Percentiles rank a stretch among this genome's conserved stretches.
These are phyloP conservation scores for Fistulinella prunicolor DNA, from an alignment of 768 basidiomycete species.

Conservation along the genomic window DNA sequence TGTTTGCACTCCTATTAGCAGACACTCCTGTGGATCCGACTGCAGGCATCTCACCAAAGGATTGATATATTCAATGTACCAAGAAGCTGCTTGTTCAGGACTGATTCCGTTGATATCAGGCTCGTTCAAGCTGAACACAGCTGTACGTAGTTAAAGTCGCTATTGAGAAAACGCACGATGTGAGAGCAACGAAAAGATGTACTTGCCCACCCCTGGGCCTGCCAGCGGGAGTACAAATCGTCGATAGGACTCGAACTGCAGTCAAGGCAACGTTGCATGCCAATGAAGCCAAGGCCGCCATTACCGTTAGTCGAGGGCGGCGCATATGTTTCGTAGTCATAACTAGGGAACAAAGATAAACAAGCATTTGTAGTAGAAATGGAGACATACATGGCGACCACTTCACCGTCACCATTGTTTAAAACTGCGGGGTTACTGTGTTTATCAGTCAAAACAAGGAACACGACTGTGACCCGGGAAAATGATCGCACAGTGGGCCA, in stretches of 20 bases:
- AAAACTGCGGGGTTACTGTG: constrained; percentile 28
- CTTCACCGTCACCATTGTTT: constrained; percentile 34
- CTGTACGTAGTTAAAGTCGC: constrained; percentile 6
- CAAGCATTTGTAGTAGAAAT: background rate
- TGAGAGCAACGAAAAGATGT: constrained; percentile 10
- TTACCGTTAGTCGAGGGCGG: constrained; percentile 35
- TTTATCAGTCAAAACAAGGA: background rate
- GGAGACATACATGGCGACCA: constrained; percentile 34
- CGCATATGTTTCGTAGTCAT: constrained; percentile 37
- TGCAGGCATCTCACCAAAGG: constrained; percentile 29
- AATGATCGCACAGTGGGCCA: constrained; percentile 25
- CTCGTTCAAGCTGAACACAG: constrained; percentile 37
- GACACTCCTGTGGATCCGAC: background rate
- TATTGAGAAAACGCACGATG: no score
- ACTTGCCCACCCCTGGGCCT: constrained; percentile 33
- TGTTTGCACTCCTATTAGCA: constrained; percentile 8
- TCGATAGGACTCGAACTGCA: constrained; percentile 37
- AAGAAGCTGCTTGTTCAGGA: constrained; percentile 31
- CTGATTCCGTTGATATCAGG: constrained; percentile 32
- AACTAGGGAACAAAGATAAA: constrained; percentile 18
- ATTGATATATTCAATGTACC: constrained; percentile 38
- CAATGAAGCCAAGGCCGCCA: constrained; percentile 38
- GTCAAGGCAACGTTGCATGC: constrained; percentile 38
- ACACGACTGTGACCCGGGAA: no score
- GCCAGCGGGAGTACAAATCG: constrained; percentile 31